Percentiles rank a stretch among this genome's conserved stretches.
Evolutionary conservation across 306 rosid species (phyloP).

Genomic region (Arachis stenosperma): DNA sequence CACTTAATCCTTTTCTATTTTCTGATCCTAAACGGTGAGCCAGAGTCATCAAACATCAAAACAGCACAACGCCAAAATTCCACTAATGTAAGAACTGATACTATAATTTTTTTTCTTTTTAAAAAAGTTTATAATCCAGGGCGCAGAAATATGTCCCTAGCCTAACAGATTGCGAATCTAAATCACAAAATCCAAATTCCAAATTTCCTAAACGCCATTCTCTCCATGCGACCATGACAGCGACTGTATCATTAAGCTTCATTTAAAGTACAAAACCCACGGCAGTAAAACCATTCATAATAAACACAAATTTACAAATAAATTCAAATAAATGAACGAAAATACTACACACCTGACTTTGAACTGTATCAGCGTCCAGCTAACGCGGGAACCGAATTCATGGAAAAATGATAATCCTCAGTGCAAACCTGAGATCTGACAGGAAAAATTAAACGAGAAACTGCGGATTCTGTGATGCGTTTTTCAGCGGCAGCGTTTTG

Average conservation of each 20-base stretch:
- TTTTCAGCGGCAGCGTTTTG: conserved; percentile 27
- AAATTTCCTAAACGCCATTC: conserved; percentile 6
- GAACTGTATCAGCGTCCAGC: conserved; percentile 25
- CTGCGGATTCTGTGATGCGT: conserved; percentile 4
- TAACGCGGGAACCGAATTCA: conserved; percentile 26
- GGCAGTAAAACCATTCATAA: conserved; percentile 12
- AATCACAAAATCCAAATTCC: neutral
- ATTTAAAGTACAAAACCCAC: neutral
- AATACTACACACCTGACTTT: conserved; percentile 19
- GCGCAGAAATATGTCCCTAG: neutral
- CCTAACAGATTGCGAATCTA: neutral
- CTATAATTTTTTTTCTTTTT: too few relatives aligned
- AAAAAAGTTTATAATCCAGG: conserved; percentile 31
- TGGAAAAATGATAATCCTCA: neutral
- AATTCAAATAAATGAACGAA: neutral
- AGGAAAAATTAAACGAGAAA: neutral
- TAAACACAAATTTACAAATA: neutral
- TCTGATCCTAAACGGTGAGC: conserved; percentile 17
- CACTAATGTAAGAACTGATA: neutral
- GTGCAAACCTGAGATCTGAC: neutral
- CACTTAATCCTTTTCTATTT: neutral
- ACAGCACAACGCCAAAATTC: neutral
- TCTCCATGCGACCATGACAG: neutral
- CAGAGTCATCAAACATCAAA: neutral
- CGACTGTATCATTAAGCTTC: neutral